Evolutionary conservation across 2,329 filamentous ascomycete genomes (phyloP).

Genomic region (Fusarium proliferatum): DNA sequence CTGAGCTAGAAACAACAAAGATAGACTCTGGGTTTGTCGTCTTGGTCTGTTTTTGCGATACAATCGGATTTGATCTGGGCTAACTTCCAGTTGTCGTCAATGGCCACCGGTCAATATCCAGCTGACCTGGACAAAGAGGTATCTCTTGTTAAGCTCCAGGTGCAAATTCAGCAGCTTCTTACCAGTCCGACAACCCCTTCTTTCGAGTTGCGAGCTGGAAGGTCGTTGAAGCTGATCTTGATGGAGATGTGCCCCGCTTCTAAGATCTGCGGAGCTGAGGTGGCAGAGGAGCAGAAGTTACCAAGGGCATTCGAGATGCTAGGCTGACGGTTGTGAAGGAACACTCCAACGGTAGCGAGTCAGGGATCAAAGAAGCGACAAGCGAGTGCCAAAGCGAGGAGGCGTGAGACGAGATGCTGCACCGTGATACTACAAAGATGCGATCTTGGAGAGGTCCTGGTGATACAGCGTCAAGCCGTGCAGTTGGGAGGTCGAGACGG

Average conservation of each 20-base stretch:
- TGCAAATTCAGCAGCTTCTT: conserved; percentile 1
- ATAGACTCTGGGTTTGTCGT: not conserved
- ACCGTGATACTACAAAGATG: conserved; percentile 62
- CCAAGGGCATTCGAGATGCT: conserved; percentile 16
- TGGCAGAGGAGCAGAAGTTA: conserved; percentile 31
- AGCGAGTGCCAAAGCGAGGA: conserved; percentile 50
- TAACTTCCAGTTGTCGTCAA: conserved; percentile 7
- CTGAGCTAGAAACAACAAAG: conserved; percentile 24
- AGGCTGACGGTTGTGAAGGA: conserved; percentile 14
- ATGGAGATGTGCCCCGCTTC: conserved; percentile 36
- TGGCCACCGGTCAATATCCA: conserved; percentile 2
- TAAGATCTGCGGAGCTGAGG: conserved; percentile 38
- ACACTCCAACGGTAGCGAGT: conserved; percentile 20
- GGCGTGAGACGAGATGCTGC: conserved; percentile 63
- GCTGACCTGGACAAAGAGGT: not conserved
- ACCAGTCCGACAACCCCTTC: conserved; percentile 11
- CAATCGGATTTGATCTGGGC: conserved; percentile 7
- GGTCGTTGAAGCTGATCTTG: conserved; percentile 26
- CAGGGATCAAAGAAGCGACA: conserved; percentile 36
- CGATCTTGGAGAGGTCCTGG: conserved; percentile 56
- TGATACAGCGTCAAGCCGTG: conserved; percentile 63
- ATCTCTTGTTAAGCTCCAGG: not conserved
- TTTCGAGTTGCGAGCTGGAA: conserved; percentile 18
- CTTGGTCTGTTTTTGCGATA: conserved; percentile 1
- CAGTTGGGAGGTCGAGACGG: conserved; percentile 57